phyloP scores from a whole-genome alignment of 2,329 filamentous ascomycete species.

The Aureobasidium zeae region DNA sequence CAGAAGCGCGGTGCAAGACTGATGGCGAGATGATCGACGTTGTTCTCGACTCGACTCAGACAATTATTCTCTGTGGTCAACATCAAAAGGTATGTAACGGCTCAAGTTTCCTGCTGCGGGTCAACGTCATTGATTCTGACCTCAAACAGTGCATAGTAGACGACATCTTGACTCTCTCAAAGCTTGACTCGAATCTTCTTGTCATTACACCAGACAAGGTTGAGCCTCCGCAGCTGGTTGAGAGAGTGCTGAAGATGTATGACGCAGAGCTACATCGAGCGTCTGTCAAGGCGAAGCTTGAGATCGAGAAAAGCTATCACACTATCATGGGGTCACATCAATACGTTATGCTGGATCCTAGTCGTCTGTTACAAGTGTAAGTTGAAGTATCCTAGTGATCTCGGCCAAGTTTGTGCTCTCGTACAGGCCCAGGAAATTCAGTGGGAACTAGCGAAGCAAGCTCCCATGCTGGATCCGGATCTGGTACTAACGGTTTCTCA shows the following conservation, averaged over 20 bases:
- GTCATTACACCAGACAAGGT: slow-evolving; percentile 35
- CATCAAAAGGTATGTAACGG: too few species aligned
- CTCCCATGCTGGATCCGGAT: too few species aligned
- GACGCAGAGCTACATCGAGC: slow-evolving; percentile 31
- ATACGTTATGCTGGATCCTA: slow-evolving; percentile 35
- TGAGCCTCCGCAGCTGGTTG: slow-evolving; percentile 30
- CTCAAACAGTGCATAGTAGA: slow-evolving; percentile 36
- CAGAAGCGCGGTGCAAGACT: not conserved
- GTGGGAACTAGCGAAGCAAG: too few species aligned
- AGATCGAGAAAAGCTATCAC: slow-evolving; percentile 31
- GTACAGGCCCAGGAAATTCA: too few species aligned
- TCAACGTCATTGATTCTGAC: slow-evolving; percentile 21
- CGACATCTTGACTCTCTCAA: slow-evolving; percentile 38
- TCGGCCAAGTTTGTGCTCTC: too few species aligned
- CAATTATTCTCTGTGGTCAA: too few species aligned
- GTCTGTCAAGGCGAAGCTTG: slow-evolving; percentile 25
- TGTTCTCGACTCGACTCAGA: slow-evolving; percentile 21
- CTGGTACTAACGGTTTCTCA: too few species aligned
- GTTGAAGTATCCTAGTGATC: too few species aligned
- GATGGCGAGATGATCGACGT: slow-evolving; percentile 13
- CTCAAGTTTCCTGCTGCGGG: too few species aligned
- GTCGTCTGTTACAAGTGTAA: slow-evolving; percentile 36
- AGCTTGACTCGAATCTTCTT: slow-evolving; percentile 27
- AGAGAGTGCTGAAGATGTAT: slow-evolving; percentile 31
- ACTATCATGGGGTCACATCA: slow-evolving; percentile 27